Conservation (phyloP, 768 basidiomycete species). For the Aureoboletus auriporus region DNA sequence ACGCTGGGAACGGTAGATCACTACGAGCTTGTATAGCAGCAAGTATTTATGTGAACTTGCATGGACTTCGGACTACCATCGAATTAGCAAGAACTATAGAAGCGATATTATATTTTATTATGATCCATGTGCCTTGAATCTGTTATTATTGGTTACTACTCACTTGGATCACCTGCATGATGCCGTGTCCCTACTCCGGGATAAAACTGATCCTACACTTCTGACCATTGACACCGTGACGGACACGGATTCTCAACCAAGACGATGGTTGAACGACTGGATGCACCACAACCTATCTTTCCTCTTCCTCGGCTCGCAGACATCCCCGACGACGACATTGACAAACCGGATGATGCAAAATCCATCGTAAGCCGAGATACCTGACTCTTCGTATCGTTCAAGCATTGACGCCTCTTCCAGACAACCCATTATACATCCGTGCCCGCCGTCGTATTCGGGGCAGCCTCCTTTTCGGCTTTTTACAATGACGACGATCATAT, state of each 20-base stretch:
- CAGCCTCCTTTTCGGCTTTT: slow-evolving; percentile 60
- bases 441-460: slow-evolving; percentile 63
- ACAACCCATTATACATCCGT: slow-evolving; percentile 31
- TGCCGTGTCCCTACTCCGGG: too few relatives aligned
- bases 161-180: too few relatives aligned
- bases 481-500: slow-evolving; percentile 65
- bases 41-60: too few relatives aligned
- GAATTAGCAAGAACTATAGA: too few relatives aligned
- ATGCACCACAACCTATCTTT: slow-evolving; percentile 38
- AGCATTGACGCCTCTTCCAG: slow-evolving; percentile 20
- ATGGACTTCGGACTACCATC: too few relatives aligned
- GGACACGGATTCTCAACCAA: too few relatives aligned
- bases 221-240: background rate
- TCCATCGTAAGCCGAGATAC: slow-evolving; percentile 29
- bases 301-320: slow-evolving; percentile 35
- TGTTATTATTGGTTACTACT: too few relatives aligned
- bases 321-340: slow-evolving; percentile 40
- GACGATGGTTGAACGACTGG: slow-evolving; percentile 40
- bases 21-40: too few relatives aligned
- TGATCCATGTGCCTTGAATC: too few relatives aligned
- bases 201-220: too few relatives aligned
- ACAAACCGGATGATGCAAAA: slow-evolving; percentile 33
- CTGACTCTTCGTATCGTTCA: background rate
- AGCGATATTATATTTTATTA: too few relatives aligned
- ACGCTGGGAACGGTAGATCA: too few relatives aligned